Evolutionary conservation across 2,329 filamentous ascomycete species (phyloP).

Genomic region (Capronia americana): DNA sequence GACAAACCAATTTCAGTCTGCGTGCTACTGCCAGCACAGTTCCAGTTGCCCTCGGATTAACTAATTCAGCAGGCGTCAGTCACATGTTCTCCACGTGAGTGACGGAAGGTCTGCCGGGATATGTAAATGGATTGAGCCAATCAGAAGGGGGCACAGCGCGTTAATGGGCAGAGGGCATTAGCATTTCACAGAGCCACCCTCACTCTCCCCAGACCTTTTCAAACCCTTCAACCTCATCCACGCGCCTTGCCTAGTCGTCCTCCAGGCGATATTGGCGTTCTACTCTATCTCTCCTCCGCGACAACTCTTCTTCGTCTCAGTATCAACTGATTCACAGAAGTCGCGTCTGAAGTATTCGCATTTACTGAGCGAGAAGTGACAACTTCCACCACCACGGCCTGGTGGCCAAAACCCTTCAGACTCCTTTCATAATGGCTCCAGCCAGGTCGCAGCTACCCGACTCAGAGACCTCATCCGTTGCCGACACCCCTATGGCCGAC

Average conservation of each 20-base stretch:
- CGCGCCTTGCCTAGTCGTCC: constrained; percentile 10
- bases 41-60: background rate
- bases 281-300: background rate
- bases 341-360: constrained; percentile 29
- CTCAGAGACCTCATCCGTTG: constrained; percentile 52
- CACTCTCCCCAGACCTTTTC: constrained; percentile 27
- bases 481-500: constrained; percentile 57
- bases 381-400: constrained; percentile 29
- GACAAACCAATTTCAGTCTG: background rate
- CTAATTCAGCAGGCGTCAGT: background rate
- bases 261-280: constrained; percentile 13
- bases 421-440: constrained; percentile 50
- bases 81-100: background rate
- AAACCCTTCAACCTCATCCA: constrained; percentile 9
- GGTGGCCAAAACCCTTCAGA: constrained; percentile 26
- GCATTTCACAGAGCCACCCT: constrained; percentile 7
- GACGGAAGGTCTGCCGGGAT: constrained; percentile 11
- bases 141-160: constrained; percentile 14
- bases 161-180: constrained; percentile 7
- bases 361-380: constrained; percentile 17
- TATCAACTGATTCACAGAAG: constrained; percentile 1
- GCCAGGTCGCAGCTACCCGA: constrained; percentile 44
- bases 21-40: background rate
- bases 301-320: background rate
- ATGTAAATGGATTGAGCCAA: constrained; percentile 9